Base-by-base conservation (phyloP, 2,329 filamentous ascomycete species). In the Cladorrhinum sp. region DNA sequence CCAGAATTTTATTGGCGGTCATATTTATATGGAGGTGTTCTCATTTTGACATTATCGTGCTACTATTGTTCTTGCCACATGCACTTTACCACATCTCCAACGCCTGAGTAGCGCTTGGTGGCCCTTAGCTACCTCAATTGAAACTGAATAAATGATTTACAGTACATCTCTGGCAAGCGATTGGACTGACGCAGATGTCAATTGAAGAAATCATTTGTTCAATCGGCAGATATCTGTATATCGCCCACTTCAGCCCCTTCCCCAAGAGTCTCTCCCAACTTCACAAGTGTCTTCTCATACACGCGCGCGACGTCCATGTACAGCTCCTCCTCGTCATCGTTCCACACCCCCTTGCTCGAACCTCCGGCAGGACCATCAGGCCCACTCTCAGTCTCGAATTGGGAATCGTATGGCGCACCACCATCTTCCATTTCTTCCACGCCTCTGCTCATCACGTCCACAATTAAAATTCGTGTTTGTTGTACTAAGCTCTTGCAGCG, bases 401-500 rank as follows among this genome's bases (percentile, higher is more conserved):
- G 42, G 42, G 42, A 46, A 20, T 46, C 71, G 0, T 75, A 73
- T 5, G 76, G 75, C 1, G 77, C 77, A 12, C 77, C 77, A 9
- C 81, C 76, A 1, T 77, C 77, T n/a, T 75, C 74, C 2, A 74
- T 74, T 1, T 78, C 77, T 30, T 78, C 75, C 16, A 54, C 77
- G 73, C 82, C 82, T 58, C 77, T 79, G 62, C 81, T 83, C 78
- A 92, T 82, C 16, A 86, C 82, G 62, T 90, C 86, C 1, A 92
- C 84, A 60, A 94, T 85, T 4, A 85, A 74, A 7, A 92, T 76
- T 24, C 93, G 82, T 16, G 89, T 90, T 65, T 88, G 84, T 71
- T 96, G 90, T 0, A 92, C 90, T 28, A 96, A 77, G 69, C 90
- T 91, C 70, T 90, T 89, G 65, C 93, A 89, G 46, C 94, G 84